These are phyloP conservation scores for Mucor indicus DNA, from an alignment of 371 early-diverging fungal genomes.

Conservation along the genomic window DNA sequence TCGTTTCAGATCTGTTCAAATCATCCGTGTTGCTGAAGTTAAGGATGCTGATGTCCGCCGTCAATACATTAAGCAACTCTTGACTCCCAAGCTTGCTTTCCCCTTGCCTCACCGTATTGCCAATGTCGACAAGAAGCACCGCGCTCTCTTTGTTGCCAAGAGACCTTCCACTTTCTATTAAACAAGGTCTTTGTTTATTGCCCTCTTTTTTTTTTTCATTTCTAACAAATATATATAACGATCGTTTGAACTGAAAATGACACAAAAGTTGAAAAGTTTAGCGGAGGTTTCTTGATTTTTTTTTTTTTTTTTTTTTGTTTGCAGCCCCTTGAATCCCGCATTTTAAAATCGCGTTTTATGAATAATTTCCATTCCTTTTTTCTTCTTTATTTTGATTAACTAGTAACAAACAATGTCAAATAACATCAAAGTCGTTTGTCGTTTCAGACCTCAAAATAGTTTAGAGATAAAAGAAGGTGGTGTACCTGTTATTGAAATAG, in stretches of 20 bases:
- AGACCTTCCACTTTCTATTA: slow-evolving; percentile 85
- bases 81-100: slow-evolving; percentile 84
- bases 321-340: no score
- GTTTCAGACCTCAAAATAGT: slow-evolving; percentile 93
- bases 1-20: slow-evolving; percentile 92
- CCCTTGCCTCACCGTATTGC: slow-evolving; percentile 92
- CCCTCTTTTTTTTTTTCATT: no score
- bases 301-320: no score
- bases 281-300: no score
- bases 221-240: no score
- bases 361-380: no score
- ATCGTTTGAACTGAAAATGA: no score
- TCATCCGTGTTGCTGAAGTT: slow-evolving; percentile 89
- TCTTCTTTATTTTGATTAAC: no score
- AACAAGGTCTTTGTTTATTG: slow-evolving; percentile 1
- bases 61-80: slow-evolving; percentile 91
- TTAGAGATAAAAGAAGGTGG: slow-evolving; percentile 88
- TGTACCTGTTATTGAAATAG: slow-evolving; percentile 74
- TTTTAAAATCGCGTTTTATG: no score
- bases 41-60: slow-evolving; percentile 86
- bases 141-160: slow-evolving; percentile 77
- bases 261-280: no score
- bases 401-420: slow-evolving; percentile 40
- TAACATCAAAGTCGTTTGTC: slow-evolving; percentile 94
- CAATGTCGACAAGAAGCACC: slow-evolving; percentile 62